phyloP scores from a whole-genome alignment of 129 eudicot genomes.

The Chrysanthemum lavandulifolium region DNA sequence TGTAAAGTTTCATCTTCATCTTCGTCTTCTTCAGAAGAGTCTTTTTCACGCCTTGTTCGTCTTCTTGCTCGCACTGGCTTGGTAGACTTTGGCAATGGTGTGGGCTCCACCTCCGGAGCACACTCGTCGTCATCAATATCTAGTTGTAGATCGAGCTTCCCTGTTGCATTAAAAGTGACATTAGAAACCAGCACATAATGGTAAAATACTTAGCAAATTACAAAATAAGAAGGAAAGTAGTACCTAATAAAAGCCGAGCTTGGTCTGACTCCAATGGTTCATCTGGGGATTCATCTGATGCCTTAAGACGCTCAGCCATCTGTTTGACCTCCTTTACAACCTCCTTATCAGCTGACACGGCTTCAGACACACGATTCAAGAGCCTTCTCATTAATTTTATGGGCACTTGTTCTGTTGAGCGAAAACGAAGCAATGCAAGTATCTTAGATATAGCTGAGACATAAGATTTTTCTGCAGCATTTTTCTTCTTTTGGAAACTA shows the following conservation, averaged over 20 bases:
- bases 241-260: conserved; percentile 64
- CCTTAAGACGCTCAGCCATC: conserved; percentile 60
- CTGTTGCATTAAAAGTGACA: conserved; percentile 34
- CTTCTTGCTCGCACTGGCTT: conserved; percentile 53
- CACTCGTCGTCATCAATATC: conserved; percentile 39
- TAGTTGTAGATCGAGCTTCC: conserved; percentile 52
- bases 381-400: conserved; percentile 67
- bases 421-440: conserved; percentile 60
- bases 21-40: conserved; percentile 82
- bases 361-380: conserved; percentile 47
- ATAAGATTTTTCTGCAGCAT: conserved; percentile 78
- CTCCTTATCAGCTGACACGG: conserved; percentile 74
- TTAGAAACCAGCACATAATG: conserved; percentile 5
- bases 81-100: conserved; percentile 67
- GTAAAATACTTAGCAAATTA: neutral
- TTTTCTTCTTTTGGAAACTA: conserved; percentile 66
- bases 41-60: conserved; percentile 45
- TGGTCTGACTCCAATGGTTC: conserved; percentile 54
- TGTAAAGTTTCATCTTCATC: conserved; percentile 53
- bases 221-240: neutral
- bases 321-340: conserved; percentile 62
- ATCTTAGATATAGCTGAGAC: conserved; percentile 65
- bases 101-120: conserved; percentile 50
- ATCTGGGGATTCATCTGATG: conserved; percentile 59
- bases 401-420: conserved; percentile 59